These are phyloP conservation scores for Boeremia exigua DNA, from an alignment of 2,329 filamentous ascomycete species.

Conservation along the genomic window DNA sequence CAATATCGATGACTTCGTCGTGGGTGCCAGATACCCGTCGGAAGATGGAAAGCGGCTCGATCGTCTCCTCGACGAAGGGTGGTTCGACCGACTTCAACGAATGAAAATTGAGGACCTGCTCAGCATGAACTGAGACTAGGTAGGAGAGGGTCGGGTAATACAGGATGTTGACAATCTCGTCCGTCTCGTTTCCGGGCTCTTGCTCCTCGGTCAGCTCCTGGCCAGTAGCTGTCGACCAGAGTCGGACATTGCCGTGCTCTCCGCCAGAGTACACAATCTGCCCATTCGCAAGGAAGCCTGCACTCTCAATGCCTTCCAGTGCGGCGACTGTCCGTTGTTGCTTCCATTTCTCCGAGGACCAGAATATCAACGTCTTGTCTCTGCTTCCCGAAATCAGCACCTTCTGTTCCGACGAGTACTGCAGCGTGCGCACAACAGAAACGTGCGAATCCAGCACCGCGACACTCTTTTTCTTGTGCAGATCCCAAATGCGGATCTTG, in stretches of 20 bases:
- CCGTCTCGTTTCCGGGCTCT: conserved; percentile 62
- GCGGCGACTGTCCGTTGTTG: conserved; percentile 79
- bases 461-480: conserved; percentile 79
- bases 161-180: conserved; percentile 75
- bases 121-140: conserved; percentile 82
- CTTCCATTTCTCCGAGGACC: conserved; percentile 89
- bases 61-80: conserved; percentile 50
- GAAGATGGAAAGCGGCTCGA: conserved; percentile 66
- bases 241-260: conserved; percentile 77
- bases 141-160: conserved; percentile 70
- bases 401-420: conserved; percentile 78
- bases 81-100: conserved; percentile 56
- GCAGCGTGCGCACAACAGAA: conserved; percentile 87
- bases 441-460: conserved; percentile 89
- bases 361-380: conserved; percentile 93
- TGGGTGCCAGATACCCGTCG: conserved; percentile 93
- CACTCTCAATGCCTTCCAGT: conserved; percentile 83
- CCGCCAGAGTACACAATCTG: conserved; percentile 82
- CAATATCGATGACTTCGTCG: conserved; percentile 95
- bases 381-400: conserved; percentile 82
- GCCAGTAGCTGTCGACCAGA: conserved; percentile 82
- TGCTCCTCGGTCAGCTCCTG: conserved; percentile 81
- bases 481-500: conserved; percentile 88
- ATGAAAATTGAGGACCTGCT: conserved; percentile 85
- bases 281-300: conserved; percentile 77